Conservation (phyloP, 129 eudicot species). For the Silybum marianum region DNA sequence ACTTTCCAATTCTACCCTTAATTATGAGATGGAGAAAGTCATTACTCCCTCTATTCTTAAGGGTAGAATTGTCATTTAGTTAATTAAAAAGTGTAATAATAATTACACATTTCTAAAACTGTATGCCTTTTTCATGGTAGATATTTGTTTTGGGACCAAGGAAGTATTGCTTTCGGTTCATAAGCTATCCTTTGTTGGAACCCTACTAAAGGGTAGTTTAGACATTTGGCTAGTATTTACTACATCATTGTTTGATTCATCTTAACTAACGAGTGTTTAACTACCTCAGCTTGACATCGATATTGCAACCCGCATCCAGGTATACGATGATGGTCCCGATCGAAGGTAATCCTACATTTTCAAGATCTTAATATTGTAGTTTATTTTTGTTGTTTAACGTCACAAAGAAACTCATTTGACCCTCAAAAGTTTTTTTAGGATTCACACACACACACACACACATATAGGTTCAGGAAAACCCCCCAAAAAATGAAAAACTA, state of each 20-base stretch:
- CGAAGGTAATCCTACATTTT: constrained; percentile 58
- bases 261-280: constrained; percentile 21
- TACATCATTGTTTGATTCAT: background rate
- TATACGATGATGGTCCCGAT: constrained; percentile 72
- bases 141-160: background rate
- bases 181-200: background rate
- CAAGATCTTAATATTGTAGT: background rate
- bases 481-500: too few species aligned
- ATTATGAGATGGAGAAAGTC: background rate
- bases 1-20: background rate
- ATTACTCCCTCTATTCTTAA: background rate
- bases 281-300: constrained; percentile 78
- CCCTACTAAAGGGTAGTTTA: background rate
- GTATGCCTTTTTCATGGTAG: background rate
- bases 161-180: background rate
- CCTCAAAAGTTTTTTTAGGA: too few species aligned
- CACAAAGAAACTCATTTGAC: constrained; percentile 2
- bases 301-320: constrained; percentile 70
- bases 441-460: too few species aligned
- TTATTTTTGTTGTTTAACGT: constrained; percentile 16
- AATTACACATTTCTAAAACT: background rate
- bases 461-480: too few species aligned
- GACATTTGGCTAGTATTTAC: constrained; percentile 8
- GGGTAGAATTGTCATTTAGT: background rate
- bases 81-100: background rate